Conservation (phyloP, 345 rosid species). For the Citrus sp. region DNA sequence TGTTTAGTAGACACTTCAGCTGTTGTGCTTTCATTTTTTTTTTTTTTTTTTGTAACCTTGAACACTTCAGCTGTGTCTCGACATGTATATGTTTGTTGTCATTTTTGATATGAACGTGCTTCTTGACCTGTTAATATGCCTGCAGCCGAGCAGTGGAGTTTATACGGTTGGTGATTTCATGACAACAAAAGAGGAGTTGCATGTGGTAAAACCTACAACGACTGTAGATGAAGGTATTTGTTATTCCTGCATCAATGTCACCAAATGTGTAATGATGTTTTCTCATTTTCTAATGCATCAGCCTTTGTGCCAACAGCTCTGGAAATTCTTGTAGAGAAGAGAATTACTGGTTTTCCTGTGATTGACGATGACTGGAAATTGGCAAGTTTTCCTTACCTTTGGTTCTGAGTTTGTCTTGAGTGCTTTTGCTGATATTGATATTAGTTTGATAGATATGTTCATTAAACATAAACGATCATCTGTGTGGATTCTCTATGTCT, state of each 20-base stretch:
- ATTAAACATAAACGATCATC: background rate
- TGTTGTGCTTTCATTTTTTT: no score
- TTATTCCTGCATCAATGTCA: conserved; percentile 4
- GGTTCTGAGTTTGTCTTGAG: background rate
- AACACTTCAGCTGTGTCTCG: background rate
- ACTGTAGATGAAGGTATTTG: conserved; percentile 75
- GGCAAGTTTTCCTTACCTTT: conserved; percentile 38
- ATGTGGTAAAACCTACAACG: conserved; percentile 70
- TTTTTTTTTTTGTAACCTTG: background rate
- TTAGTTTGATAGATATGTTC: background rate
- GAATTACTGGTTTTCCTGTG: conserved; percentile 92
- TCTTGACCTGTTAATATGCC: conserved; percentile 21
- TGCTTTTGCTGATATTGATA: background rate
- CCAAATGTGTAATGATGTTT: background rate
- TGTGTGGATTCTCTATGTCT: background rate
- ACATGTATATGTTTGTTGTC: background rate
- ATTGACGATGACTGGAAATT: conserved; percentile 76
- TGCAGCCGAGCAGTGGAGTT: conserved; percentile 57
- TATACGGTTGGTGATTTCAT: conserved; percentile 86
- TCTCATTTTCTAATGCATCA: conserved; percentile 9
- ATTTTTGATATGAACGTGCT: background rate
- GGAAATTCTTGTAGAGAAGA: conserved; percentile 64
- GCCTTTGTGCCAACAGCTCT: conserved; percentile 44
- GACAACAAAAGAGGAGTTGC: conserved; percentile 75
- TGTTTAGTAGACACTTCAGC: no score